phyloP scores from a whole-genome alignment of 306 rosid species.

The Hippophae rhamnoides region DNA sequence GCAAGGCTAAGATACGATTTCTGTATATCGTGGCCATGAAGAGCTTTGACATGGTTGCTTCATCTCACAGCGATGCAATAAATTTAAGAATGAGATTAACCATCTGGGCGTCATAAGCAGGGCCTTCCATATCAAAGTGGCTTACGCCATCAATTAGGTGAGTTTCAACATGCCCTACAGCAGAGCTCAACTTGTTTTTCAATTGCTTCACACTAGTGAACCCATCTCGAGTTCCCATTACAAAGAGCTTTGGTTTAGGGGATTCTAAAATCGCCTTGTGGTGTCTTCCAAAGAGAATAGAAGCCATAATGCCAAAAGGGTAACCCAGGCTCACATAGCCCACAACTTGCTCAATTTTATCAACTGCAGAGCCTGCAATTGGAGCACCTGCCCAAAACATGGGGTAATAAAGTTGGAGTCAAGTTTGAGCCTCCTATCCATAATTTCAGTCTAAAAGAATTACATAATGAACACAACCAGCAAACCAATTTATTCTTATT shows the following conservation, averaged over 20 bases:
- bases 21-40: slow-evolving; percentile 5
- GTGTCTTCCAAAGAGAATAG: slow-evolving; percentile 86
- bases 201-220: slow-evolving; percentile 81
- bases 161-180: slow-evolving; percentile 53
- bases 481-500: no score
- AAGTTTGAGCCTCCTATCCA: neutral
- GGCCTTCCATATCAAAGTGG: slow-evolving; percentile 95
- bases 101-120: slow-evolving; percentile 66
- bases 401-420: neutral
- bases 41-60: neutral
- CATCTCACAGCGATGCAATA: slow-evolving; percentile 38
- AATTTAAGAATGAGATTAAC: slow-evolving; percentile 54
- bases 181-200: slow-evolving; percentile 56
- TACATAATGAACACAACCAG: no score
- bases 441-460: neutral
- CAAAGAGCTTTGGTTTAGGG: slow-evolving; percentile 70
- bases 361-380: slow-evolving; percentile 85
- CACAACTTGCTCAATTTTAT: slow-evolving; percentile 63
- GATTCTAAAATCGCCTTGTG: slow-evolving; percentile 58
- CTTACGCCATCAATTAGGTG: slow-evolving; percentile 70
- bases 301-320: slow-evolving; percentile 84
- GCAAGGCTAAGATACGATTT: neutral
- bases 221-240: slow-evolving; percentile 88
- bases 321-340: slow-evolving; percentile 90
- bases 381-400: slow-evolving; percentile 61